phyloP scores from a whole-genome alignment of 129 eudicot genomes.

The Chrysanthemum lavandulifolium region DNA sequence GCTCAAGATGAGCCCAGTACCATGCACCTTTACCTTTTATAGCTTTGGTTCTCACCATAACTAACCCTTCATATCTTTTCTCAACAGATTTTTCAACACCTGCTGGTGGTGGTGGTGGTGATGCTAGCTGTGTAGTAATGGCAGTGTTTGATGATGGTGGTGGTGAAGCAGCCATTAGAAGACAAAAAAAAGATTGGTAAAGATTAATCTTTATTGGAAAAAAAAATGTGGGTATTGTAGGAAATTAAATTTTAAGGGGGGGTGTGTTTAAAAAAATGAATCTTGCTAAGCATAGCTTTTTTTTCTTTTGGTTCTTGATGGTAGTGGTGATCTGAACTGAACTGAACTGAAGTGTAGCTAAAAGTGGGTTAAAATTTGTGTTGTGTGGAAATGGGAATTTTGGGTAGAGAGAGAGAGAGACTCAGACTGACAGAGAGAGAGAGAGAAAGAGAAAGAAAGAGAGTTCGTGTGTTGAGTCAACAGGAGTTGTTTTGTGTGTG shows the following conservation, averaged over 20 bases:
- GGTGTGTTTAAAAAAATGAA: slow-evolving; percentile 2
- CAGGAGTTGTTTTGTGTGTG: not conserved
- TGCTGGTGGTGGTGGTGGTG: not conserved
- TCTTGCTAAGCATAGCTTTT: not conserved
- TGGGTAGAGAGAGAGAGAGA: not conserved
- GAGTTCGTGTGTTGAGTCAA: not conserved
- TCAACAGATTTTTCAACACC: slow-evolving; percentile 60
- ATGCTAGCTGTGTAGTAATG: slow-evolving; percentile 3
- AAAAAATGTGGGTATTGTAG: not conserved
- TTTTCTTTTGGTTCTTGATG: not conserved
- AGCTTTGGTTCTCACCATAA: slow-evolving; percentile 86
- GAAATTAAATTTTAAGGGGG: not conserved
- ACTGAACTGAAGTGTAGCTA: not conserved
- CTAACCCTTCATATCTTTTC: slow-evolving; percentile 75
- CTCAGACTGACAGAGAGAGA: not conserved
- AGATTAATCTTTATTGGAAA: not conserved
- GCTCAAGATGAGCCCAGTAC: slow-evolving; percentile 98
- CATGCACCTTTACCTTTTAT: slow-evolving; percentile 96
- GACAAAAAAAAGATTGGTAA: not conserved
- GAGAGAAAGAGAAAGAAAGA: not conserved
- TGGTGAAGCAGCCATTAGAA: slow-evolving; percentile 3
- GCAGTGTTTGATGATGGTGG: not conserved
- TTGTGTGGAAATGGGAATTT: not conserved
- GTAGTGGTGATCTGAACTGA: not conserved
- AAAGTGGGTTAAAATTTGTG: not conserved